phyloP scores from a whole-genome alignment of 306 rosid species.

The Rosa rugosa region DNA sequence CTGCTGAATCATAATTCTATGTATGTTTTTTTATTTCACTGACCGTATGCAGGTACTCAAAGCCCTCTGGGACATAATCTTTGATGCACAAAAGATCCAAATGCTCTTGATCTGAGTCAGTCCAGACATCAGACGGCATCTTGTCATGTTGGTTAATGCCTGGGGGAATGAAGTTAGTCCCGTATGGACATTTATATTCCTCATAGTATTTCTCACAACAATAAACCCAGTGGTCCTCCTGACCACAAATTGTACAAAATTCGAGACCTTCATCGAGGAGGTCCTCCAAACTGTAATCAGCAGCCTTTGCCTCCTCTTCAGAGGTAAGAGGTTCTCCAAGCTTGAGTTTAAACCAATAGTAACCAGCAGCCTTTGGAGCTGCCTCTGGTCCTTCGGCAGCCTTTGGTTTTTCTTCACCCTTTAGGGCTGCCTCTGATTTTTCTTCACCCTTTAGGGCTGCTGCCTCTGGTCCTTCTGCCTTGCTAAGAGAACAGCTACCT shows the following conservation, averaged over 20 bases:
- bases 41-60: neutral
- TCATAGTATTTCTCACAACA: neutral
- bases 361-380: neutral
- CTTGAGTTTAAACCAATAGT: neutral
- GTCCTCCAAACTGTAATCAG: neutral
- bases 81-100: no score
- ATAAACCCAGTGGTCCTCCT: neutral
- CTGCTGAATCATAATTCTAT: neutral
- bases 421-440: no score
- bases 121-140: neutral
- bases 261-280: neutral
- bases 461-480: no score
- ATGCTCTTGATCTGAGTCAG: neutral
- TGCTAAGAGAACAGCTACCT: no score
- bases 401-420: no score
- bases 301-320: neutral
- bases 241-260: neutral
- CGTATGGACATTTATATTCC: neutral
- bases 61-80: neutral
- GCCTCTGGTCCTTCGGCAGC: no score
- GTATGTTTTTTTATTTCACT: neutral
- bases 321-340: neutral
- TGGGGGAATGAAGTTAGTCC: neutral
- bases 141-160: neutral
- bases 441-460: no score